These are phyloP conservation scores for Glycine latifolia DNA, from an alignment of 306 rosid genomes.

Conservation along the genomic window DNA sequence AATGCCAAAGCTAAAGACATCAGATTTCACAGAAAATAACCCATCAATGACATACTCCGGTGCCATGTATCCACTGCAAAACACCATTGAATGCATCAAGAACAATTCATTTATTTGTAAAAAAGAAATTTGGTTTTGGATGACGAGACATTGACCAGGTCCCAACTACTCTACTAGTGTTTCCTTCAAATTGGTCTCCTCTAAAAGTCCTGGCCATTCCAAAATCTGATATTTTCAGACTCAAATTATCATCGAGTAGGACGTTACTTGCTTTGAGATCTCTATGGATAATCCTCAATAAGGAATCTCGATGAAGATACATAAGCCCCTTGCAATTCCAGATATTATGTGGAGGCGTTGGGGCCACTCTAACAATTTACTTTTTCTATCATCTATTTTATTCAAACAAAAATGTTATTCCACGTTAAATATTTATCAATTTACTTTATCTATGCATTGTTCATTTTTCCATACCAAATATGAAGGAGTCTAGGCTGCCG, in stretches of 20 bases:
- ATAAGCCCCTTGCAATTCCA: slow-evolving; percentile 37
- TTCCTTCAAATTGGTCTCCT: slow-evolving; percentile 26
- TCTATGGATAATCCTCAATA: too few relatives aligned
- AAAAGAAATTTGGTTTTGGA: too few relatives aligned
- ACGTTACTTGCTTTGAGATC: slow-evolving; percentile 41
- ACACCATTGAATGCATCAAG: not conserved
- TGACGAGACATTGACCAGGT: slow-evolving; percentile 53
- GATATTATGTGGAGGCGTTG: slow-evolving; percentile 10
- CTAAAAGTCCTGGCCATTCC: slow-evolving; percentile 8
- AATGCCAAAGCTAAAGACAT: slow-evolving; percentile 49
- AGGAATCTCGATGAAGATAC: slow-evolving; percentile 36
- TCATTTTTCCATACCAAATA: not conserved
- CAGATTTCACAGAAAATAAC: slow-evolving; percentile 49
- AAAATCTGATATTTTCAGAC: slow-evolving; percentile 37
- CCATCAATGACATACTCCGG: slow-evolving; percentile 45
- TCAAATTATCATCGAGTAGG: not conserved
- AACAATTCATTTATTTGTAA: not conserved
- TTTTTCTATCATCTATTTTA: slow-evolving; percentile 36
- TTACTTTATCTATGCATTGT: too few relatives aligned
- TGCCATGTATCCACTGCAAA: slow-evolving; percentile 50
- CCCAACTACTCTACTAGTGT: slow-evolving; percentile 49
- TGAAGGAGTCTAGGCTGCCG: not conserved
- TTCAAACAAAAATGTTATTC: not conserved
- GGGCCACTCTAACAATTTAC: slow-evolving; percentile 32
- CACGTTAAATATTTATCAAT: too few relatives aligned